Evolutionary conservation across 305 asterid genomes (phyloP).

Genomic region (Fraxinus xanthoxyloides): DNA sequence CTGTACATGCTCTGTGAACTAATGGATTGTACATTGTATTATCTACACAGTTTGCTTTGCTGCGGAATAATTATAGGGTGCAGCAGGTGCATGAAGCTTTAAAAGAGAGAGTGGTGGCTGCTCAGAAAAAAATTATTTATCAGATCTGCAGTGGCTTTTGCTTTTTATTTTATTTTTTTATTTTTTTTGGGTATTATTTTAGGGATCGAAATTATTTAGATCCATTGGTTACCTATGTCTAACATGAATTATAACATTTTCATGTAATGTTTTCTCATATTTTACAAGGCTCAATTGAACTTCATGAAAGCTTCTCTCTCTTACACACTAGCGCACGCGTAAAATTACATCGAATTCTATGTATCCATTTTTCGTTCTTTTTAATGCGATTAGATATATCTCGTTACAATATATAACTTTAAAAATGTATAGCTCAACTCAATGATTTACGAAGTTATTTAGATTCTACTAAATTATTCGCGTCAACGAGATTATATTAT

Average conservation of each 20-base stretch:
- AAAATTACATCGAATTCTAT: no score
- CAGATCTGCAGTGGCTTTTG: conserved; percentile 57
- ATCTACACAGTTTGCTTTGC: conserved; percentile 68
- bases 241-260: conserved; percentile 42
- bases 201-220: conserved; percentile 44
- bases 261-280: conserved; percentile 36
- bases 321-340: neutral
- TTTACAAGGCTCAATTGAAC: conserved; percentile 30
- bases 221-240: conserved; percentile 56
- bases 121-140: conserved; percentile 65
- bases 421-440: no score
- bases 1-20: neutral
- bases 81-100: conserved; percentile 35
- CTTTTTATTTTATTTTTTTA: conserved; percentile 10
- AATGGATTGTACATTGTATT: neutral
- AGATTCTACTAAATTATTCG: no score
- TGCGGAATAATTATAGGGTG: conserved; percentile 56
- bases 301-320: neutral
- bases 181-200: conserved; percentile 13
- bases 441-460: no score
- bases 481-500: no score
- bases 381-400: no score
- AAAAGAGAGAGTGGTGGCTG: conserved; percentile 41
- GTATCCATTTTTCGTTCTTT: neutral
- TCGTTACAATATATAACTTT: no score